Evolutionary conservation across 208 protist species (phyloP), one percentile per base, ranked within the genome.

Genomic region (Naegleria lovaniensis): DNA sequence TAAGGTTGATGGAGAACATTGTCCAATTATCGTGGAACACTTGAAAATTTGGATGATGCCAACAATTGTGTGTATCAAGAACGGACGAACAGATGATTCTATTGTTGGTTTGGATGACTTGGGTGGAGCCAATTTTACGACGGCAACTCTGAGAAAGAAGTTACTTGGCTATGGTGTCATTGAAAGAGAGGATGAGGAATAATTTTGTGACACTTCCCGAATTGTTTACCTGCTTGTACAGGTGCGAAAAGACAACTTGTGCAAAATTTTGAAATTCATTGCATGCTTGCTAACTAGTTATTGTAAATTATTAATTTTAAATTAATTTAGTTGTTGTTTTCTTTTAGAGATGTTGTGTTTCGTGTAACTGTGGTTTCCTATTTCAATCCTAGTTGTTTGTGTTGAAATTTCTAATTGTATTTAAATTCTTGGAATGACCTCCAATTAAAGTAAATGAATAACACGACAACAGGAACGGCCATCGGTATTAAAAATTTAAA

Each of bases 41-140:
- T 58, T 93, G 15, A 83, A 59, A 25, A 91, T 93, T 29, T 76
- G 83, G 58, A 88, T 93, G 58, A 91, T 93, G 39, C 92, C 92
- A 40, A 91, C 92, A 76, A 40, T 93, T 84, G 91, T 91, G 1
- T 86, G 91, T 29, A 43, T 92, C 11, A 67, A 84, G 33, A 79
- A 93, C 22, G 88, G 88, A 58, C 83, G 90, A 39, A 91, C 76
- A 16, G 51, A 90, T 15, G 16, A 93, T 48, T 89, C 83, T 38
- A 93, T 93, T 89, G 91, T 92, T 11, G 92, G 92, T 40, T 92
- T 93, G 52, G 92, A 93, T 91, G 92, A 93, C 22, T 58, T 93
- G 9, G 91, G 91, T 25, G 38, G 38, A 43, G n/a, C 38, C 0
- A 43, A 85, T 25, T 85, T 43, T 25, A 43, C n/a, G 22, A 85